Conservation (phyloP, 148 eudicot species). For the Rheum nobile region DNA sequence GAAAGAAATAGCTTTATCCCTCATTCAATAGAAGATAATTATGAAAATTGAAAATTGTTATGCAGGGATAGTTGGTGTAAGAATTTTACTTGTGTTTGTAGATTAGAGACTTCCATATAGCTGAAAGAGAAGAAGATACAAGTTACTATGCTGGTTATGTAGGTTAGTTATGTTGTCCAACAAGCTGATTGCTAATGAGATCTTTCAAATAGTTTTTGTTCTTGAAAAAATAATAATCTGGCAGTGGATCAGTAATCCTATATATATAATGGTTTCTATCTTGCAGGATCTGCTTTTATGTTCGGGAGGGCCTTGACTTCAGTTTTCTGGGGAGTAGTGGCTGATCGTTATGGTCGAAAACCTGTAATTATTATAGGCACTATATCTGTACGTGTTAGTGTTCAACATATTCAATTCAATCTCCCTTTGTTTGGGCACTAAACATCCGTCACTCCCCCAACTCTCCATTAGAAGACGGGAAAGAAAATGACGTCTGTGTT, state of each 20-base stretch:
- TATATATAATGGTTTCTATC: neutral
- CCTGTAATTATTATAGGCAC: slow-evolving; percentile 74
- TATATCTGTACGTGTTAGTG: slow-evolving; percentile 35
- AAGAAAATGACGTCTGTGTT: too few species aligned
- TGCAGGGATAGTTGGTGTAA: neutral
- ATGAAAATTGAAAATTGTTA: neutral
- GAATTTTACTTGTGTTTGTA: slow-evolving; percentile 11
- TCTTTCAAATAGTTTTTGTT: neutral
- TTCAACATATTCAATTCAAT: neutral
- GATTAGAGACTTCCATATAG: slow-evolving; percentile 76
- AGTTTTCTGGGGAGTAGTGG: too few species aligned
- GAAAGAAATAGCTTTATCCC: too few species aligned
- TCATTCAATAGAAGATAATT: too few species aligned
- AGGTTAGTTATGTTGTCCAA: slow-evolving; percentile 26
- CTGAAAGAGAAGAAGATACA: slow-evolving; percentile 69
- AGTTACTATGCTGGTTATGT: slow-evolving; percentile 87
- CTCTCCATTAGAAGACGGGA: neutral
- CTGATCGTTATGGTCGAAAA: slow-evolving; percentile 91
- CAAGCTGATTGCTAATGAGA: neutral
- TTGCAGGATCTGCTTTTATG: too few species aligned
- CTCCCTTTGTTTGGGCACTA: neutral
- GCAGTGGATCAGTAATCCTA: neutral
- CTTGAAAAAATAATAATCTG: neutral
- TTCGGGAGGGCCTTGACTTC: too few species aligned
- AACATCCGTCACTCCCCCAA: neutral